Evolutionary conservation across 805 yeast species (phyloP), one percentile per base, ranked within the genome.

Genomic region (Candida quercuum): DNA sequence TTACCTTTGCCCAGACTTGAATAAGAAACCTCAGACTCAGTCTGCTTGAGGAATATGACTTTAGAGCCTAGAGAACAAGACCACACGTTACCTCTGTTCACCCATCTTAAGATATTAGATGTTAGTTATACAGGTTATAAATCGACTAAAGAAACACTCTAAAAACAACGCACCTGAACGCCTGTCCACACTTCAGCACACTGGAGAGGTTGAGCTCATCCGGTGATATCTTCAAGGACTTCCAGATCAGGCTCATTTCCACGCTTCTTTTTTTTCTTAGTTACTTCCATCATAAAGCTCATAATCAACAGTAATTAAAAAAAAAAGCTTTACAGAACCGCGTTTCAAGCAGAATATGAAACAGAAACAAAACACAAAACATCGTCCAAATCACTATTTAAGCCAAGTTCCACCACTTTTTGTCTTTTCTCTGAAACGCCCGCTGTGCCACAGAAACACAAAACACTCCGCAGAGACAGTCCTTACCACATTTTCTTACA

Each of bases 161-260:
- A 28, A 4, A 11, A 28, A 43, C 6, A 14, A 54, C 54, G 30
- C 42, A 53, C 41, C 78, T 55, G 51, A 86, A 86, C 0, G 94
- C 79, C 61, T 86, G 96, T 1, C 96, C 96, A 52, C 95, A 84
- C 30, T 93, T 64, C 21, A 86, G 64, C 0, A 86, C 89, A 28
- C 76, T 74, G 4, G 77, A 59, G 4, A 86, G 59, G n/a, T 71
- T 60, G 1, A 85, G 63, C 46, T 86, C 93, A 33, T 60, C 31
- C 5, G 28, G 29, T 1, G 55, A 41, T 1, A 52, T 42, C 13
- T 31, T 32, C 11, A 52, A 10, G 1, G 37, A 33, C 16, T 36
- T 42, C 59, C 59, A 54, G 1, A 43, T 28, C 6, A 53, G 40
- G 12, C 35, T 25, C 24, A 28, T 15, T 21, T 19, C 20, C 8